Conservation (phyloP, 1,284 basidiomycete species). For the Moniliella sp. region DNA sequence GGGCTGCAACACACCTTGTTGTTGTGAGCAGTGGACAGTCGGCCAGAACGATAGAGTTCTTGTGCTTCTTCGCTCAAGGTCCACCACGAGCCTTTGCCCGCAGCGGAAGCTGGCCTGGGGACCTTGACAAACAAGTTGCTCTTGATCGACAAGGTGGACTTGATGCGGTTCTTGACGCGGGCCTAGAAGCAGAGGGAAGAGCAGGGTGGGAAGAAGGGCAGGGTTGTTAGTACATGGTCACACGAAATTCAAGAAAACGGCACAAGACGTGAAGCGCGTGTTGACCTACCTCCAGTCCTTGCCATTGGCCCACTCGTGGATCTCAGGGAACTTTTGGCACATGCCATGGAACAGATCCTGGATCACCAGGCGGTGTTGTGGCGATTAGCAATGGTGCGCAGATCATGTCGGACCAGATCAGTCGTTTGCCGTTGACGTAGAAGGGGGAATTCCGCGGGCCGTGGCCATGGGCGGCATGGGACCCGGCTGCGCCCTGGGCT, state of each 20-base stretch:
- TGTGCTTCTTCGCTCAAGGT: constrained; percentile 22
- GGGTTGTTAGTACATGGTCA: too few relatives aligned
- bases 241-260: too few relatives aligned
- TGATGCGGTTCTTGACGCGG: constrained; percentile 31
- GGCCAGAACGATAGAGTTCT: constrained; percentile 21
- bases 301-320: constrained; percentile 30
- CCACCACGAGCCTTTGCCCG: constrained; percentile 31
- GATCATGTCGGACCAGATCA: constrained; percentile 33
- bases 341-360: constrained; percentile 29
- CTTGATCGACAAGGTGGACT: constrained; percentile 31
- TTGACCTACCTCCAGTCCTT: too few relatives aligned
- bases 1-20: too few relatives aligned
- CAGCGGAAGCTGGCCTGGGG: constrained; percentile 17
- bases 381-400: too few relatives aligned
- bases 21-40: constrained; percentile 21
- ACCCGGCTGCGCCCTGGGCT: too few relatives aligned
- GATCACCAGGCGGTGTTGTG: constrained; percentile 21
- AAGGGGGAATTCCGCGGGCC: too few relatives aligned
- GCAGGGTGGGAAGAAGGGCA: too few relatives aligned
- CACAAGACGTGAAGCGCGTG: too few relatives aligned
- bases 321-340: constrained; percentile 25
- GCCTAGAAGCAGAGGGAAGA: too few relatives aligned
- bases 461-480: too few relatives aligned
- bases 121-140: constrained; percentile 29
- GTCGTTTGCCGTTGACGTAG: constrained; percentile 22